These are phyloP conservation scores for Thalassiosira mediterranea DNA, from an alignment of 352 stramenopile genomes.

Conservation along the genomic window DNA sequence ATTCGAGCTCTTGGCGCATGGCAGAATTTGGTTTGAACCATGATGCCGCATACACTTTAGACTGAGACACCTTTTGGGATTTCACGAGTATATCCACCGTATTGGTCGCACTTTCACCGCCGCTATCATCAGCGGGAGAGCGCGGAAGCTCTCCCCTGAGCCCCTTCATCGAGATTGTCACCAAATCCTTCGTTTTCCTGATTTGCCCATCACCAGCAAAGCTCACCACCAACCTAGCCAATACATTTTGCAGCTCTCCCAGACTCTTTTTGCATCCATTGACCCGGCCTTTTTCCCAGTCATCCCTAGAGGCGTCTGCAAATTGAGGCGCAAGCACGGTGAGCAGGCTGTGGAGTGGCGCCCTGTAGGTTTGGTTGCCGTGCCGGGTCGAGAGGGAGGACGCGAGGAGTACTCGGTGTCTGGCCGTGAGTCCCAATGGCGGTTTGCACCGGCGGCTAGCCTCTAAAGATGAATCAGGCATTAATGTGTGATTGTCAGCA, in stretches of 20 bases:
- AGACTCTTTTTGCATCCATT: constrained; percentile 68
- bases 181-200: constrained; percentile 33
- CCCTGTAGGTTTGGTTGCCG: constrained; percentile 38
- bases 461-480: background rate
- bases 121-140: constrained; percentile 8
- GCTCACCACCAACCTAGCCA: constrained; percentile 70
- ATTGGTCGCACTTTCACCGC: too few species aligned
- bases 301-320: constrained; percentile 67
- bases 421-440: constrained; percentile 68
- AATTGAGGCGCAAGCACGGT: constrained; percentile 79
- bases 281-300: constrained; percentile 80
- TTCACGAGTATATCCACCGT: constrained; percentile 54
- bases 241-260: constrained; percentile 68
- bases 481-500: background rate
- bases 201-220: constrained; percentile 34
- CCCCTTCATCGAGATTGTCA: constrained; percentile 50
- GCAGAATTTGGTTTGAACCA: constrained; percentile 68
- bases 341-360: constrained; percentile 60
- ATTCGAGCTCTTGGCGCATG: constrained; percentile 69
- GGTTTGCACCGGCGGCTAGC: constrained; percentile 11
- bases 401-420: constrained; percentile 75
- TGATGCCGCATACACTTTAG: constrained; percentile 52
- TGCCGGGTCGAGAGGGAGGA: constrained; percentile 52
- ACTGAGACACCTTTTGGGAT: constrained; percentile 60
- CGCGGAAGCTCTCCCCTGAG: constrained; percentile 60